Conservation (phyloP, 1,139 yeast species). For the Protomyces inouyei region DNA sequence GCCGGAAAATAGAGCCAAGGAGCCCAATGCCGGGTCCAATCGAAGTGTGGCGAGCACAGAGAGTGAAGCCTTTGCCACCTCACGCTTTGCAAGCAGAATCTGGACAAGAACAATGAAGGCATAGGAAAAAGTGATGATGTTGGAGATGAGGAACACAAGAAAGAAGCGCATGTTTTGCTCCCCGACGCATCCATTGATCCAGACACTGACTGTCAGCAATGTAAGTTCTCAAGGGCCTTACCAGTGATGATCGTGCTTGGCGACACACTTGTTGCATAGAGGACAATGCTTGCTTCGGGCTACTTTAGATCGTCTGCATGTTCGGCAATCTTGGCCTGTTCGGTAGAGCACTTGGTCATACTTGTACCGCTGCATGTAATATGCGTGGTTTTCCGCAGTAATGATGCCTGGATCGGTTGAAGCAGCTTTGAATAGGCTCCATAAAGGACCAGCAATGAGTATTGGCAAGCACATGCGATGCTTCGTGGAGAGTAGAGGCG, state of each 20-base stretch:
- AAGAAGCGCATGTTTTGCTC: conserved; percentile 70
- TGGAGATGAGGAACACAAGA: conserved; percentile 48
- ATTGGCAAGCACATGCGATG: conserved; percentile 35
- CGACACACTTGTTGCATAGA: conserved; percentile 61
- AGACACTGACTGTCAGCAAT: conserved; percentile 36
- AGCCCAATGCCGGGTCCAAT: conserved; percentile 3
- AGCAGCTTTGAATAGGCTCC: conserved; percentile 46
- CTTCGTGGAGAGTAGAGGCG: conserved; percentile 44
- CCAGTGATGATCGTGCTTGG: conserved; percentile 84
- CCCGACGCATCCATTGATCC: conserved; percentile 91
- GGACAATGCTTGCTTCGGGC: conserved; percentile 90
- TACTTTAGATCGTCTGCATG: conserved; percentile 51
- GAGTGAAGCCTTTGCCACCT: background rate
- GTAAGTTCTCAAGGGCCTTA: background rate
- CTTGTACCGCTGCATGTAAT: conserved; percentile 39
- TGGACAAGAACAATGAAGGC: conserved; percentile 51
- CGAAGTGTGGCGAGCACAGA: background rate
- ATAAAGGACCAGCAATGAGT: conserved; percentile 42
- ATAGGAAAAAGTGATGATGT: conserved; percentile 37
- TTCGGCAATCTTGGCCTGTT: conserved; percentile 42
- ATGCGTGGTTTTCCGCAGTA: conserved; percentile 35
- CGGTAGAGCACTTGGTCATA: conserved; percentile 57
- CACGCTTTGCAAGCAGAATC: conserved; percentile 35
- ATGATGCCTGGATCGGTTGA: conserved; percentile 56
- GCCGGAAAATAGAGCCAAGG: conserved; percentile 5